Percentiles rank a stretch among this genome's conserved stretches.
phyloP scores from a whole-genome alignment of 345 rosid genomes.

The Gynandropsis gynandra region DNA sequence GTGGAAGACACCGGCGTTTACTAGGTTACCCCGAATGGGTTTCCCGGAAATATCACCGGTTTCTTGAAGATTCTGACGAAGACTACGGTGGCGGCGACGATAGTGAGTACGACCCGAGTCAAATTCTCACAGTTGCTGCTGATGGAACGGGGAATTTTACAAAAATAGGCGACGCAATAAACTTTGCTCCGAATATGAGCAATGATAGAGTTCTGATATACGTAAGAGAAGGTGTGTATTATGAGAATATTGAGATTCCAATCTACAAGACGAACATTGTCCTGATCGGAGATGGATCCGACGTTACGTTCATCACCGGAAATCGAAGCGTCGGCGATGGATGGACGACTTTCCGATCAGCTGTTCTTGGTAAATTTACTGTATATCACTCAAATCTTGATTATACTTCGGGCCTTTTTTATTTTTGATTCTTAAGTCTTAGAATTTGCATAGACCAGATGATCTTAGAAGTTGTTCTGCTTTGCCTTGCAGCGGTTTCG shows the following conservation, averaged over 20 bases:
- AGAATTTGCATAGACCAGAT: not conserved
- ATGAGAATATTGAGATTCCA: constrained; percentile 63
- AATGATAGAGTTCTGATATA: constrained; percentile 44
- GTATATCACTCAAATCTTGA: not conserved
- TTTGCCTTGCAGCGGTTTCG: constrained; percentile 45
- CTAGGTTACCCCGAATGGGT: constrained; percentile 56
- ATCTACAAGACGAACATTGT: constrained; percentile 61
- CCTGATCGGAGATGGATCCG: constrained; percentile 66
- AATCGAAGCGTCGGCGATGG: constrained; percentile 62
- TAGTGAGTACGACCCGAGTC: constrained; percentile 48
- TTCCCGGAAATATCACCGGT: constrained; percentile 35
- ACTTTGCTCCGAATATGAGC: constrained; percentile 65
- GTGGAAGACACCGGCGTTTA: constrained; percentile 36
- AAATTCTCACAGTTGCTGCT: constrained; percentile 52
- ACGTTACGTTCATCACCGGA: constrained; percentile 55
- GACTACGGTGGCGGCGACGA: constrained; percentile 26
- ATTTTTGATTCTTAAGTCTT: not conserved
- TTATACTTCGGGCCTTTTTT: not conserved
- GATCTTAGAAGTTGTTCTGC: not conserved
- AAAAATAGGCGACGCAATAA: constrained; percentile 64
- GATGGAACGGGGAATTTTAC: constrained; percentile 79
- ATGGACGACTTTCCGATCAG: constrained; percentile 96
- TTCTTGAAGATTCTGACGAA: constrained; percentile 34
- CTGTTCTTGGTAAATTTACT: constrained; percentile 57
- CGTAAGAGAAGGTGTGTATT: constrained; percentile 58